A percentile compares a stretch with the other conserved stretches of the same genome.
Evolutionary conservation across 2,329 filamentous ascomycete genomes (phyloP).

Genomic region (Nothomitra cinnamomea): DNA sequence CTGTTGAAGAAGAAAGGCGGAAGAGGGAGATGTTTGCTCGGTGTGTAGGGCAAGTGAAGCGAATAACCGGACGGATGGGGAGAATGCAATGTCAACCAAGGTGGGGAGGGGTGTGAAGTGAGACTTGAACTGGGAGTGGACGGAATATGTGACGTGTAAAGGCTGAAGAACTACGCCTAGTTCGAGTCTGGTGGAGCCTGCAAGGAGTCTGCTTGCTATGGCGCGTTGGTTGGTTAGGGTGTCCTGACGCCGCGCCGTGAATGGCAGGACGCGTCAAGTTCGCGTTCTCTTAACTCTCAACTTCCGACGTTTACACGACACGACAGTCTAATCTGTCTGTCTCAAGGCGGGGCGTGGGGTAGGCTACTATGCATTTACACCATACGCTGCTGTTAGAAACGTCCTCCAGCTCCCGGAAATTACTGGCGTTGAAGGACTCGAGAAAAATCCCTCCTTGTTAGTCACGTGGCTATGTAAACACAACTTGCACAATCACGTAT

Average conservation of each 20-base stretch:
- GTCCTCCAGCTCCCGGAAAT: not conserved
- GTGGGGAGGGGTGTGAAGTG: too few species aligned
- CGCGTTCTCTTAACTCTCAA: not conserved
- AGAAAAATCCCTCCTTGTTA: not conserved
- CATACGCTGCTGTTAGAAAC: not conserved
- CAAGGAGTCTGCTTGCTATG: too few species aligned
- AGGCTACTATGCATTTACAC: not conserved
- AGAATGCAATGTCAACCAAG: too few species aligned
- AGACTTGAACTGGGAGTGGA: too few species aligned
- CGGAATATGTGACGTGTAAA: too few species aligned
- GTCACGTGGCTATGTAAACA: conserved; percentile 2
- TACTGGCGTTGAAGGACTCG: not conserved
- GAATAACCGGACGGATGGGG: too few species aligned
- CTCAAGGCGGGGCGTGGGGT: not conserved
- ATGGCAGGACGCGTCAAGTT: not conserved
- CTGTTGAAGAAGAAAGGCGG: too few species aligned
- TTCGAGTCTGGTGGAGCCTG: too few species aligned
- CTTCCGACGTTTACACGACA: not conserved
- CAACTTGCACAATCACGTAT: not conserved
- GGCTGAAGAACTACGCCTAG: too few species aligned
- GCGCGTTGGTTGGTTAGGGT: too few species aligned
- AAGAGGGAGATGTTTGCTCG: too few species aligned
- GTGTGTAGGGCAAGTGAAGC: too few species aligned
- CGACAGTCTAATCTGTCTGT: not conserved
- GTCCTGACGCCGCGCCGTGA: not conserved